Evolutionary conservation across 805 yeast species (phyloP), one percentile per base, ranked within the genome.

Genomic region (Saccharomycopsis vini): DNA sequence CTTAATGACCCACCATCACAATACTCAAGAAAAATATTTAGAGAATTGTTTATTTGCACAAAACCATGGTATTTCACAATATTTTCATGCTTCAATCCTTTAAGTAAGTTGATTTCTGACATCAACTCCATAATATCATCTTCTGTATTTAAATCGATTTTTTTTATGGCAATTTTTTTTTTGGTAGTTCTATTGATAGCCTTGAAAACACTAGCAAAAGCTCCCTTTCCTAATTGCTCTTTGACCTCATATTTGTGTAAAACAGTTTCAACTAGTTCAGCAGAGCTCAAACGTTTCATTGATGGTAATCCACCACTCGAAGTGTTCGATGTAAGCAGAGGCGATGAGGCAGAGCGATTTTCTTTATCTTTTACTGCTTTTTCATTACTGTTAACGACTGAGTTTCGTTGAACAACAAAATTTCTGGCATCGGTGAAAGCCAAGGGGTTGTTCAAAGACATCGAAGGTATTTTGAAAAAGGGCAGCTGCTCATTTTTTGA

Each of bases 41-140:
- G 62, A 49, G 67, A 70, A 30, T 73, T 69, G 7, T 77, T 78
- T 53, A 83, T 95, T 2, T 81, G 74, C 5, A 87, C 79, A 23
- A 95, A 85, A 0, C 98, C 98, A 39, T 83, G 71, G 59, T 92
- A 92, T 45, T 94, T 77, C 15, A 92, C 97, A 46, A 92, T 89
- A 59, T 92, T 88, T 47, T 82, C 90, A 61, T 92, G 98, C 51
- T 86, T 82, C 43, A 92, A 63, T 36, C 79, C 88, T 53, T 82
- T 76, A 40, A 92, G 65, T 36, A 92, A 61, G 34, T 69, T 66
- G 77, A 90, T 85, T 62, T 88, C 97, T 52, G 66, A 52, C 46
- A 46, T 46, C 12, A 49, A 30, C 18, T 42, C 44, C 36, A 20
- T 12, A 7, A 39, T 44, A 20, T 49, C 45, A 21, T 47, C 40